Percentiles rank a stretch among this genome's conserved stretches.
Conservation (phyloP, 1,139 yeast genomes). For the Nematodospora anomalae region DNA sequence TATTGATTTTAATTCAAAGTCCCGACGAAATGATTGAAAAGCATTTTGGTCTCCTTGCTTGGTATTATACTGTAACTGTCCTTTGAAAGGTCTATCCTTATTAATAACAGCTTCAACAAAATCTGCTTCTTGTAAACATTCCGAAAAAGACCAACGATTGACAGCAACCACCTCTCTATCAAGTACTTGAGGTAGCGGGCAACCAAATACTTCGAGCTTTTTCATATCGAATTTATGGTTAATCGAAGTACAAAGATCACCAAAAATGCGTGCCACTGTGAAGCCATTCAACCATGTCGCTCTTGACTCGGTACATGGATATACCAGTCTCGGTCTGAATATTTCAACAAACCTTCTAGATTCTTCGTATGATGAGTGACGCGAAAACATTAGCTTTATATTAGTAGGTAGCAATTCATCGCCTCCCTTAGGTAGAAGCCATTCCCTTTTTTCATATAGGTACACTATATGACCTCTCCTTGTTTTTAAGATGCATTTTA, state of each 20-base stretch:
- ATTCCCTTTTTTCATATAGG: constrained; percentile 23
- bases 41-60: neutral
- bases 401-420: constrained; percentile 40
- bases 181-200: constrained; percentile 16
- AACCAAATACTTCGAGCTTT: constrained; percentile 23
- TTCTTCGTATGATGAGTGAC: constrained; percentile 58
- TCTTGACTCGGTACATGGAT: constrained; percentile 42
- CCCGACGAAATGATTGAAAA: constrained; percentile 13
- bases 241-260: constrained; percentile 30
- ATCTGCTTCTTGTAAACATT: constrained; percentile 31
- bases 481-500: constrained; percentile 21
- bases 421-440: constrained; percentile 30
- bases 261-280: constrained; percentile 45
- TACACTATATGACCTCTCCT: constrained; percentile 25
- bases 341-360: constrained; percentile 34
- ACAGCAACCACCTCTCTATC: constrained; percentile 25
- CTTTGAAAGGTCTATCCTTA: constrained; percentile 10
- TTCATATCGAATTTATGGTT: constrained; percentile 32
- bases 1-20: constrained; percentile 24
- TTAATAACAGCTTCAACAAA: constrained; percentile 16
- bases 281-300: constrained; percentile 44
- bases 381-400: constrained; percentile 45
- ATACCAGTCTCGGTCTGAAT: constrained; percentile 46
- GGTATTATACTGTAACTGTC: constrained; percentile 3
- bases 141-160: constrained; percentile 36